Base-by-base conservation (phyloP, 768 basidiomycete species). In the Chalciporus chontae region DNA sequence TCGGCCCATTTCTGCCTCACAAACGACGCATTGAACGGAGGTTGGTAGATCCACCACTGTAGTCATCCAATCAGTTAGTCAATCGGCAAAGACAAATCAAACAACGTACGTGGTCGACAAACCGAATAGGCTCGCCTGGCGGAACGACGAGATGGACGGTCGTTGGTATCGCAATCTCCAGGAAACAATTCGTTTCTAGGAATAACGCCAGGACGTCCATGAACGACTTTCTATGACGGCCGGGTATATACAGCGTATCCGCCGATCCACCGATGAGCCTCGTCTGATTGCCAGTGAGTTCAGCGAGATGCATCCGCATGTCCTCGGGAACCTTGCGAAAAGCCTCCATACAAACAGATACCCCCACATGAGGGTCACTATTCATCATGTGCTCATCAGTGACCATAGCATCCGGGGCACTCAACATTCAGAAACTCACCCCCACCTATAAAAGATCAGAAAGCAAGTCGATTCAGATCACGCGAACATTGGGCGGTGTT, bases 231-330 rank as follows among this genome's bases (percentile, higher is more conserved):
- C 70, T 69, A 47, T 74, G 72, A 2, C 68, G 66, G 11, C 72
- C 72, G 6, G 77, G 77, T 40, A 78, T 69, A 55, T 79, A 78
- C 46, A 78, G 45, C 42, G 76, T 79, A 50, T 78, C 77, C 15
- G 65, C 71, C 0, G 75, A 78, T 13, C 77, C 77, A 17, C 77
- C 76, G 32, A 79, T 65, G 23, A 78, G 62, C 29, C 73, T 69
- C 31, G 70, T 69, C 43, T 59, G 50, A 9, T 62, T 69, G 24
- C 65, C 48, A 5, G 64, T 71, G 15, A 70, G 61, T 8, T 54
- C 49, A n/a, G 72, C 71, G 21, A 77, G 62, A 17, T 64, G 66
- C 18, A 62, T 64, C 18, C 75, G 73, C 67, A 73, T 67, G 2
- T 50, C 46, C 37, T 45, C 38, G 7, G 74, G 69, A 4, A 72